These are phyloP conservation scores for Ceratopteris richardii DNA, from an alignment of 75 land plant genomes.

Conservation along the genomic window DNA sequence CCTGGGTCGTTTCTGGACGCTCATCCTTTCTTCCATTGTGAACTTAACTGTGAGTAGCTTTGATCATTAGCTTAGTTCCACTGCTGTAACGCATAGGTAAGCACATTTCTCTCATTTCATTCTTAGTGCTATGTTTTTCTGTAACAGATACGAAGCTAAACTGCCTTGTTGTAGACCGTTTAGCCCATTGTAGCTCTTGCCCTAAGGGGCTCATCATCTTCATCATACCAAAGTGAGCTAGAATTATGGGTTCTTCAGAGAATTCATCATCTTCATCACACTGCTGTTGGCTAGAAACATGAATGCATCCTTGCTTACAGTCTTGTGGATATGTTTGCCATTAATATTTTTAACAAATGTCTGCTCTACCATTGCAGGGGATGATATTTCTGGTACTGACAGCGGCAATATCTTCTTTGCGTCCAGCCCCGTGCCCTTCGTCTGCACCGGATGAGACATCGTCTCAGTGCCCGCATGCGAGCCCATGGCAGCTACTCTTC, in stretches of 20 bases:
- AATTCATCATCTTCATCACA: no score
- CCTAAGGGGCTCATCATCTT: no score
- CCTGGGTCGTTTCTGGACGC: conserved; percentile 19
- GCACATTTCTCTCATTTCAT: not conserved
- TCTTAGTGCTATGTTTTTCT: not conserved
- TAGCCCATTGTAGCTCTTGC: no score
- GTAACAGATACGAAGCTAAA: no score
- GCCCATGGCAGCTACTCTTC: conserved; percentile 10
- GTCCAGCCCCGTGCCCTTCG: conserved; percentile 1
- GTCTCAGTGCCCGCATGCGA: conserved; percentile 4
- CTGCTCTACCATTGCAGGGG: conserved; percentile 6
- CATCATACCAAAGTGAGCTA: no score
- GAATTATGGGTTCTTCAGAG: no score
- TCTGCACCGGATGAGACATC: not conserved
- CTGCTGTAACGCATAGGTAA: not conserved
- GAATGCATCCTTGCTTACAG: no score
- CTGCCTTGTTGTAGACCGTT: no score
- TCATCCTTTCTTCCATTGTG: conserved; percentile 14
- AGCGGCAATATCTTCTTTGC: conserved; percentile 2
- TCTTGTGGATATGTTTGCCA: no score
- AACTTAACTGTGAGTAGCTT: conserved; percentile 18
- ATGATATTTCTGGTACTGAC: conserved; percentile 3
- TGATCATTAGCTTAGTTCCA: not conserved
- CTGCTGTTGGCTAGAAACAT: no score
- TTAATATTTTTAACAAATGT: no score